Conservation (phyloP, 768 basidiomycete genomes). For the Boletellus ananas region DNA sequence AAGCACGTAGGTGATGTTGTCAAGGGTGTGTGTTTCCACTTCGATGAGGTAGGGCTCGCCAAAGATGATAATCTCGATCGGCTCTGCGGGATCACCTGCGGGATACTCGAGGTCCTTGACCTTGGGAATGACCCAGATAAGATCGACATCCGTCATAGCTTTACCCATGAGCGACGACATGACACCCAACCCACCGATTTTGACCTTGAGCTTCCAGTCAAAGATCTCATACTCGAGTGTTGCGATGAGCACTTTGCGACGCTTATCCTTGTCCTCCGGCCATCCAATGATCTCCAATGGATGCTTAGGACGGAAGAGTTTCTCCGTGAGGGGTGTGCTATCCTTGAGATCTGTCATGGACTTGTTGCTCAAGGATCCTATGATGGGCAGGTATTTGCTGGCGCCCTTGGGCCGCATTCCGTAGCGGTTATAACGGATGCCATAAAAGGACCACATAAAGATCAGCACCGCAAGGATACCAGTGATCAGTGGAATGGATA, state of each 20-base stretch:
- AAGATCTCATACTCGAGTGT: conserved; percentile 96
- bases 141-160: conserved; percentile 94
- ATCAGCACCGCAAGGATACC: conserved; percentile 75
- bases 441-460: conserved; percentile 97
- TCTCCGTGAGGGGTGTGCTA: conserved; percentile 57
- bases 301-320: conserved; percentile 61
- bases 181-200: conserved; percentile 96
- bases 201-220: conserved; percentile 97
- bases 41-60: conserved; percentile 94
- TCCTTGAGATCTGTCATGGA: conserved; percentile 74
- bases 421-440: conserved; percentile 91
- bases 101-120: conserved; percentile 95
- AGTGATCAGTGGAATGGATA: conserved; percentile 80
- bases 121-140: conserved; percentile 92
- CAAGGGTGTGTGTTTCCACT: conserved; percentile 87
- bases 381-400: conserved; percentile 85
- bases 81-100: conserved; percentile 84
- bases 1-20: conserved; percentile 94
- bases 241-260: conserved; percentile 86
- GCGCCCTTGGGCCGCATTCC: conserved; percentile 72
- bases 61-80: conserved; percentile 95
- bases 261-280: conserved; percentile 91
- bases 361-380: conserved; percentile 60
- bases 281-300: conserved; percentile 85
- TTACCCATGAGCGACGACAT: conserved; percentile 98